phyloP scores from a whole-genome alignment of 306 rosid species.

The Corylus americana region DNA sequence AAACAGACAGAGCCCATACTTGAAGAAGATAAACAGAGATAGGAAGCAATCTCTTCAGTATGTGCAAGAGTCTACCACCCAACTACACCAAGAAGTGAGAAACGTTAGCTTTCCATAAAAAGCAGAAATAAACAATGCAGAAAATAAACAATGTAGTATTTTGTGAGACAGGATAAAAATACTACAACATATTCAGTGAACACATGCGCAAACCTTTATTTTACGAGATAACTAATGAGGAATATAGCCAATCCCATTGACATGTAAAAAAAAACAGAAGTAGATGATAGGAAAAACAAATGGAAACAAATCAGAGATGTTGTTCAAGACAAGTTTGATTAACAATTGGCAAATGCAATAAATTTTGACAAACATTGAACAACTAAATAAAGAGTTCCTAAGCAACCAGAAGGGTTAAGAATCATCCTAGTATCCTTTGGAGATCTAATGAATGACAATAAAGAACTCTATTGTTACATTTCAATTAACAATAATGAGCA shows the following conservation, averaged over 20 bases:
- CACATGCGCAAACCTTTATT: background rate
- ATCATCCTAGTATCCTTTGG: background rate
- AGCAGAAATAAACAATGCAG: background rate
- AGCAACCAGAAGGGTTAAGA: conserved; percentile 10
- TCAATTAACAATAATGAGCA: background rate
- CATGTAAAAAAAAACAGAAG: background rate
- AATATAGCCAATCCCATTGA: background rate
- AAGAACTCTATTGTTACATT: background rate
- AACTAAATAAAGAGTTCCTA: background rate
- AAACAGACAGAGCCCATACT: conserved; percentile 46
- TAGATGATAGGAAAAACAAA: background rate
- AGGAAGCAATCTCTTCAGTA: conserved; percentile 94
- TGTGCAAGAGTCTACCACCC: conserved; percentile 87
- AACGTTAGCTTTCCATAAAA: conserved; percentile 22
- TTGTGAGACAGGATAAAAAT: background rate
- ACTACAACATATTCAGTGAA: background rate
- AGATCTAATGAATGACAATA: background rate
- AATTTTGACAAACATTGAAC: background rate
- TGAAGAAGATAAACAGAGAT: conserved; percentile 90
- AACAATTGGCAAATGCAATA: background rate
- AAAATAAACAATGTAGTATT: background rate
- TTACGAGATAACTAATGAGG: background rate
- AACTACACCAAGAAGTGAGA: conserved; percentile 56
- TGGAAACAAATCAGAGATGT: background rate
- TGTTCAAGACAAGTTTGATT: background rate